phyloP scores from a whole-genome alignment of 345 rosid species.

The Dipteronia dyeriana region DNA sequence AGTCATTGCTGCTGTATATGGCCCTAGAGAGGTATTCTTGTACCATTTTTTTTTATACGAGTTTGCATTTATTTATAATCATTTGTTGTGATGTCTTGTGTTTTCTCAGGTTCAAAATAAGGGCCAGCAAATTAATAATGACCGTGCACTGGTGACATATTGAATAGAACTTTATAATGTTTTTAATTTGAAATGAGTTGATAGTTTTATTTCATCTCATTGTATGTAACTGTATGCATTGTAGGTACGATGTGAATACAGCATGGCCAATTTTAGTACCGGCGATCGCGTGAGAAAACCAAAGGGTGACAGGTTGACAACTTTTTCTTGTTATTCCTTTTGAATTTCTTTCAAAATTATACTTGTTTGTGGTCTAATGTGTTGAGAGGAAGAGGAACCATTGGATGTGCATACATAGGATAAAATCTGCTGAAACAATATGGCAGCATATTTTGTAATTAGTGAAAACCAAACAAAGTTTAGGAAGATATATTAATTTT shows the following conservation, averaged over 20 bases:
- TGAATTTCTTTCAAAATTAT: neutral
- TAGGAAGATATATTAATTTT: neutral
- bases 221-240: neutral
- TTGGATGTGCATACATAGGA: neutral
- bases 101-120: slow-evolving; percentile 66
- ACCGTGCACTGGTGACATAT: slow-evolving; percentile 66
- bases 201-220: neutral
- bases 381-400: neutral
- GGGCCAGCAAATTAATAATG: slow-evolving; percentile 64
- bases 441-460: neutral
- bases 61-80: neutral
- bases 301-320: slow-evolving; percentile 70
- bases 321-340: neutral
- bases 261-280: slow-evolving; percentile 94
- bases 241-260: slow-evolving; percentile 88
- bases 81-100: neutral
- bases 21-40: slow-evolving; percentile 80
- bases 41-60: neutral
- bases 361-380: neutral
- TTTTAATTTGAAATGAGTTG: neutral
- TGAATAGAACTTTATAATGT: neutral
- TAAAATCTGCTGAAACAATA: neutral
- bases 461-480: neutral
- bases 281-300: slow-evolving; percentile 91
- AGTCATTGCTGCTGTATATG: slow-evolving; percentile 95